Conservation (phyloP, 495 filamentous ascomycete species). For the Parathielavia appendiculata region DNA sequence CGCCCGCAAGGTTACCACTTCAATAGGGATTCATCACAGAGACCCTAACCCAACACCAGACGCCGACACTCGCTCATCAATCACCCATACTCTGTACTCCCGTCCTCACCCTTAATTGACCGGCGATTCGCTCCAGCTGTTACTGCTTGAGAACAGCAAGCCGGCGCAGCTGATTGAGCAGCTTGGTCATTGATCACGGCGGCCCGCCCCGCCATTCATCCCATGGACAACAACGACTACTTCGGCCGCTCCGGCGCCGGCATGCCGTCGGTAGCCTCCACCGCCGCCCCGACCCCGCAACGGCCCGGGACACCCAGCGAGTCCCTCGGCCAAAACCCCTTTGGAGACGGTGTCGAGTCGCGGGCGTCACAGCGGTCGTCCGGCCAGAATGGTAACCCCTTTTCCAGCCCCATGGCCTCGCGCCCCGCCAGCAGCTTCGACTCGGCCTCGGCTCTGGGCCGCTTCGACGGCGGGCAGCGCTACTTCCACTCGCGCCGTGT, state of each 20-base stretch:
- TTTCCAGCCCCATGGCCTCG: constrained; percentile 52
- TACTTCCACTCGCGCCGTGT: constrained; percentile 76
- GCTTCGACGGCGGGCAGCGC: constrained; percentile 37
- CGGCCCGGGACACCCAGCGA: constrained; percentile 39
- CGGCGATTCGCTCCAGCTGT: neutral
- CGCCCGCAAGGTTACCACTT: neutral
- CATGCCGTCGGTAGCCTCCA: constrained; percentile 26
- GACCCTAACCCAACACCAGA: neutral
- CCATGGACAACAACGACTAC: constrained; percentile 25
- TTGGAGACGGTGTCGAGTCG: constrained; percentile 34
- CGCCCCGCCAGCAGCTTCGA: constrained; percentile 50
- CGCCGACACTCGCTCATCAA: neutral
- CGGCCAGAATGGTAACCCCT: constrained; percentile 44
- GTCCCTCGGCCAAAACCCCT: constrained; percentile 29
- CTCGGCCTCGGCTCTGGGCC: constrained; percentile 41
- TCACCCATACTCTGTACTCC: neutral
- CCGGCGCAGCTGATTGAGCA: neutral
- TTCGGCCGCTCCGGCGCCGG: constrained; percentile 14
- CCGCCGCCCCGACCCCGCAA: constrained; percentile 33
- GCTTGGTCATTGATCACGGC: neutral
- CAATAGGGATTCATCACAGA: neutral
- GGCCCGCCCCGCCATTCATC: neutral
- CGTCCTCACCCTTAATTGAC: neutral
- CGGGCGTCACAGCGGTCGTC: constrained; percentile 30
- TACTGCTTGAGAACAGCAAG: neutral